Percentiles rank a stretch among this genome's conserved stretches.
Conservation (phyloP, 345 rosid genomes). For the Orychophragmus violaceus region DNA sequence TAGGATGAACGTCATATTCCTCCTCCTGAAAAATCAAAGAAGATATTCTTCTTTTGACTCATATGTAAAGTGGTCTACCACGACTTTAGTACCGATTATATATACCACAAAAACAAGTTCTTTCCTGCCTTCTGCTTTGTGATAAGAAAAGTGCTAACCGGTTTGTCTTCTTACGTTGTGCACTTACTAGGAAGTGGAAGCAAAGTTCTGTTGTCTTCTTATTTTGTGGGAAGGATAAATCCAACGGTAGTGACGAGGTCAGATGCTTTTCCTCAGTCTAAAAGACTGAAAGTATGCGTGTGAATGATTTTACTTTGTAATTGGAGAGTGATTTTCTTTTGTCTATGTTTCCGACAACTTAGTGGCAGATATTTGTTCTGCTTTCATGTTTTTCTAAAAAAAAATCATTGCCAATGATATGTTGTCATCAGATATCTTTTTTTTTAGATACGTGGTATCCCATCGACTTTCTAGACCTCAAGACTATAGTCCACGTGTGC, state of each 20-base stretch:
- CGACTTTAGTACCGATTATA: not conserved
- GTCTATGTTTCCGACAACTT: too few relatives aligned
- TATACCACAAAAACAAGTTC: not conserved
- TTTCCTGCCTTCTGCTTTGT: not conserved
- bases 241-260: conserved; percentile 42
- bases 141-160: not conserved
- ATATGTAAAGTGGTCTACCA: conserved; percentile 4
- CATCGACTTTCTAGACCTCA: too few relatives aligned
- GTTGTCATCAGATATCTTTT: too few relatives aligned
- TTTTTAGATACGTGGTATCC: too few relatives aligned
- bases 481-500: too few relatives aligned
- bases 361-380: too few relatives aligned
- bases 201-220: conserved; percentile 39
- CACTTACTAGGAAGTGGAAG: conserved; percentile 21
- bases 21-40: conserved; percentile 71
- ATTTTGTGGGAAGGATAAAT: conserved; percentile 62
- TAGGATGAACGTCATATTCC: conserved; percentile 67
- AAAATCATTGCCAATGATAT: too few relatives aligned
- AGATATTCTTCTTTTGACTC: conserved; percentile 68
- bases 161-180: not conserved
- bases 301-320: not conserved
- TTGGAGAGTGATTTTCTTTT: not conserved
- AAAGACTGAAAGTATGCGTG: too few relatives aligned
- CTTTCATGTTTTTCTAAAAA: not conserved
- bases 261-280: not conserved